phyloP scores from a whole-genome alignment of 108 stramenopile genomes.

The Cyclostephanos invisitatus region DNA sequence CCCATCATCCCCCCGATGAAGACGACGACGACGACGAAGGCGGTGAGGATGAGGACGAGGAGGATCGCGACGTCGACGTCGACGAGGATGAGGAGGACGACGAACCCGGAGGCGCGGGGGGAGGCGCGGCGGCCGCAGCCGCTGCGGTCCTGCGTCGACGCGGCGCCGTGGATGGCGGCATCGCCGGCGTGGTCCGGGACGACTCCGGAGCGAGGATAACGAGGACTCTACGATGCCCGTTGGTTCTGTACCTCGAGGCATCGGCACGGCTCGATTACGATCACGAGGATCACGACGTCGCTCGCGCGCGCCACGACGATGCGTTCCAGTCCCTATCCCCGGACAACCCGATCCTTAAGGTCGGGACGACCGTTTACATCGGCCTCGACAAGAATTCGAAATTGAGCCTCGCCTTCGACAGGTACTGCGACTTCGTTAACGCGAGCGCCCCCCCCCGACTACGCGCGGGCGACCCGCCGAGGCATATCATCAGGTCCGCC shows the following conservation, averaged over 20 bases:
- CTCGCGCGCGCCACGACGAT: slow-evolving; percentile 61
- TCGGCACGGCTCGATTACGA: not conserved
- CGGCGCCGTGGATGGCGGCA: slow-evolving; percentile 43
- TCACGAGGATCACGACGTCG: slow-evolving; percentile 34
- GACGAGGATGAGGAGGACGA: slow-evolving; percentile 27
- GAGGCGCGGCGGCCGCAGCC: slow-evolving; percentile 10
- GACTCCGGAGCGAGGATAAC: slow-evolving; percentile 23
- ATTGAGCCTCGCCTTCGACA: slow-evolving; percentile 61
- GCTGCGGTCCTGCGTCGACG: slow-evolving; percentile 7
- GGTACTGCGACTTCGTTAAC: slow-evolving; percentile 72
- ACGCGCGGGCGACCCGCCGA: not conserved
- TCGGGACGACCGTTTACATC: slow-evolving; percentile 65
- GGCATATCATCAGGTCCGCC: slow-evolving; percentile 17
- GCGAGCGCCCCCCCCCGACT: slow-evolving; percentile 19
- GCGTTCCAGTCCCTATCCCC: slow-evolving; percentile 41
- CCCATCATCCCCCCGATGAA: not conserved
- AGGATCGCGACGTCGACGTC: slow-evolving; percentile 26
- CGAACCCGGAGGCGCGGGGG: slow-evolving; percentile 16
- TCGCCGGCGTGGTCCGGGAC: slow-evolving; percentile 48
- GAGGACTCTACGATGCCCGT: slow-evolving; percentile 32
- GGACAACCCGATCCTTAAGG: slow-evolving; percentile 63
- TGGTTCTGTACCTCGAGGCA: slow-evolving; percentile 20
- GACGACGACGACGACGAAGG: slow-evolving; percentile 12
- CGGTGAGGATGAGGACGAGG: slow-evolving; percentile 26
- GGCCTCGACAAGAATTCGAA: slow-evolving; percentile 76